phyloP scores from a whole-genome alignment of 2,329 filamentous ascomycete genomes.

The Aspergillus neotritici region DNA sequence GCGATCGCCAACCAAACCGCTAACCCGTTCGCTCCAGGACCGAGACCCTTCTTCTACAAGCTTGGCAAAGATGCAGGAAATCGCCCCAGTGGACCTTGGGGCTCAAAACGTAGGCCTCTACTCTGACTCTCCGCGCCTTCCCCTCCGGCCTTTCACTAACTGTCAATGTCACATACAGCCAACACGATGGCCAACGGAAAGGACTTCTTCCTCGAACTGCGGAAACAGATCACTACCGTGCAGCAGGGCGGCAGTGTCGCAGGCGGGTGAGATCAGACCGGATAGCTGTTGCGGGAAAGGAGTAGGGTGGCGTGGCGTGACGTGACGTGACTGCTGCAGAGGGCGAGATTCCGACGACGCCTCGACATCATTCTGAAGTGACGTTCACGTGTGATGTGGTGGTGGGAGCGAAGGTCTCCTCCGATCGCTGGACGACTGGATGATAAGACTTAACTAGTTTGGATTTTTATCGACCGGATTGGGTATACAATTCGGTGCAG shows the following conservation, averaged over 20 bases:
- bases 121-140: background rate
- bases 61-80: conserved; percentile 33
- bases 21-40: conserved; percentile 20
- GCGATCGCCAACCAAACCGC: background rate
- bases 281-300: too few species aligned
- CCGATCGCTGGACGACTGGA: conserved; percentile 12
- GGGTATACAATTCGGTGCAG: too few species aligned
- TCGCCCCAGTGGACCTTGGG: conserved; percentile 39
- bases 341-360: background rate
- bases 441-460: conserved; percentile 1
- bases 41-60: conserved; percentile 36
- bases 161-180: conserved; percentile 25
- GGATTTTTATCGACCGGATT: too few species aligned
- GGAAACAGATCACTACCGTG: conserved; percentile 41
- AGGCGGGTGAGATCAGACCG: conserved; percentile 29
- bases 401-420: background rate
- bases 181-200: conserved; percentile 46
- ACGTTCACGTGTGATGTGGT: too few species aligned
- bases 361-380: too few species aligned
- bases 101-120: conserved; percentile 37
- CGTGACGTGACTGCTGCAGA: background rate
- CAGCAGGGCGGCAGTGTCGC: conserved; percentile 32
- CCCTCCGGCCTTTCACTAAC: conserved; percentile 5
- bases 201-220: conserved; percentile 47
- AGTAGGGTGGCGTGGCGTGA: background rate